Evolutionary conservation across 805 yeast species (phyloP).

Genomic region (Sugiyamaella qingdaonensis): DNA sequence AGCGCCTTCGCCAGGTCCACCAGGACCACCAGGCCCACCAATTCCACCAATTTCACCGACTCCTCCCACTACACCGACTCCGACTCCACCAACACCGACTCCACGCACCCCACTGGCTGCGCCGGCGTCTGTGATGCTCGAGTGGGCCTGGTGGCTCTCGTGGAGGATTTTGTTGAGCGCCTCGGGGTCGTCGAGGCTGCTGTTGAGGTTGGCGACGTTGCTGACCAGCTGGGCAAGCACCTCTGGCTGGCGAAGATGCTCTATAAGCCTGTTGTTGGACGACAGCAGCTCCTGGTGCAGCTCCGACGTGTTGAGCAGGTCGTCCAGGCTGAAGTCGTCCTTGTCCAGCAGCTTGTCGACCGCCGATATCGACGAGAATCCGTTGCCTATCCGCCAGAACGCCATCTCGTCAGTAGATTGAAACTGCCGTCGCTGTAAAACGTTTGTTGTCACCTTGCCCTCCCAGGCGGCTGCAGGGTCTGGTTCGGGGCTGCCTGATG

Average conservation of each 20-base stretch:
- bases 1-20: background rate
- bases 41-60: too few relatives aligned
- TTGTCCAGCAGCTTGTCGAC: slow-evolving; percentile 49
- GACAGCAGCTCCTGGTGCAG: slow-evolving; percentile 67
- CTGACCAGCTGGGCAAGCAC: slow-evolving; percentile 59
- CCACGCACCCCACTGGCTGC: too few relatives aligned
- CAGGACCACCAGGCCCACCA: too few relatives aligned
- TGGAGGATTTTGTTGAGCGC: background rate
- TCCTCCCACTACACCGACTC: too few relatives aligned
- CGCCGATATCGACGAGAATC: slow-evolving; percentile 51
- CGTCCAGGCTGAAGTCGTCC: slow-evolving; percentile 41
- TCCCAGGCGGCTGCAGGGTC: background rate
- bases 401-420: slow-evolving; percentile 34
- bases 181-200: background rate
- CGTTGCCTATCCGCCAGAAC: slow-evolving; percentile 61
- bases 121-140: too few relatives aligned
- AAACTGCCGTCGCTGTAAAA: background rate
- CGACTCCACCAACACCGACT: too few relatives aligned
- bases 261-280: slow-evolving; percentile 70
- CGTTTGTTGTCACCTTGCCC: slow-evolving; percentile 1
- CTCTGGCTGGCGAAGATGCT: slow-evolving; percentile 74
- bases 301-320: slow-evolving; percentile 70
- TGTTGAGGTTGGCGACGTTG: slow-evolving; percentile 15
- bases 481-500: too few relatives aligned
- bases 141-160: too few relatives aligned